Percentiles rank a stretch among this genome's conserved stretches.
Conservation (phyloP, 1,139 yeast species). For the Taphrina pruni region DNA sequence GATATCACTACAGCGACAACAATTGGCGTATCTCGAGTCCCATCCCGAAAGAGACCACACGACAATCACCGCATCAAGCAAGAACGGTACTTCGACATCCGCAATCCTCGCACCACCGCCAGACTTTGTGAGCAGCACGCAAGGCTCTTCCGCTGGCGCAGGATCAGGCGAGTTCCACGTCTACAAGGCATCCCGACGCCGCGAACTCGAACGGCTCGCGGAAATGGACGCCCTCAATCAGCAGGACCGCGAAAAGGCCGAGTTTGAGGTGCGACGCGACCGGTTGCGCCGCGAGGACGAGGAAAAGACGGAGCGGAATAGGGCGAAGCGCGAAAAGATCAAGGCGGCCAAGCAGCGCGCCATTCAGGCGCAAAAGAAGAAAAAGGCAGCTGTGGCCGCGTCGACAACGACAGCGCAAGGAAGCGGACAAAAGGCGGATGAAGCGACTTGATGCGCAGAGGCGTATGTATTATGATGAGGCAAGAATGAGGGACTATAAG, state of each 20-base stretch:
- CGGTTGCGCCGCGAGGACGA: conserved; percentile 46
- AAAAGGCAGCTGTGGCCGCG: neutral
- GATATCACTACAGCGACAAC: conserved; percentile 23
- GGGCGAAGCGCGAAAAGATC: conserved; percentile 46
- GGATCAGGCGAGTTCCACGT: conserved; percentile 55
- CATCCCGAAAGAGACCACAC: conserved; percentile 26
- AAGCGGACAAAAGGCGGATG: neutral
- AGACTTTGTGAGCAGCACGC: conserved; percentile 47
- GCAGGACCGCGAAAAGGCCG: conserved; percentile 47
- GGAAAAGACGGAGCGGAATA: conserved; percentile 50
- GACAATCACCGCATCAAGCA: neutral
- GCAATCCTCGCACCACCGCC: conserved; percentile 41
- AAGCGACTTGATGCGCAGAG: neutral
- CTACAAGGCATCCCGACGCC: conserved; percentile 52
- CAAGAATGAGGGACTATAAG: neutral
- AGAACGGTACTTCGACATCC: neutral
- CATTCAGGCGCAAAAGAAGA: conserved; percentile 16
- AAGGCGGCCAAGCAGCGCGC: conserved; percentile 23
- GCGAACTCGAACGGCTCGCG: conserved; percentile 50
- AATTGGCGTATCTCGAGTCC: conserved; percentile 20
- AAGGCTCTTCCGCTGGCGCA: conserved; percentile 54
- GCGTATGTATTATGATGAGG: neutral
- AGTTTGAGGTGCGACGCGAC: conserved; percentile 48
- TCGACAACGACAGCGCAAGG: neutral
- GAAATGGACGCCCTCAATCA: conserved; percentile 48